Percentiles rank a stretch among this genome's conserved stretches.
These are phyloP conservation scores for Pseudocercospora cruenta DNA, from an alignment of 2,329 filamentous ascomycete species.

Conservation along the genomic window DNA sequence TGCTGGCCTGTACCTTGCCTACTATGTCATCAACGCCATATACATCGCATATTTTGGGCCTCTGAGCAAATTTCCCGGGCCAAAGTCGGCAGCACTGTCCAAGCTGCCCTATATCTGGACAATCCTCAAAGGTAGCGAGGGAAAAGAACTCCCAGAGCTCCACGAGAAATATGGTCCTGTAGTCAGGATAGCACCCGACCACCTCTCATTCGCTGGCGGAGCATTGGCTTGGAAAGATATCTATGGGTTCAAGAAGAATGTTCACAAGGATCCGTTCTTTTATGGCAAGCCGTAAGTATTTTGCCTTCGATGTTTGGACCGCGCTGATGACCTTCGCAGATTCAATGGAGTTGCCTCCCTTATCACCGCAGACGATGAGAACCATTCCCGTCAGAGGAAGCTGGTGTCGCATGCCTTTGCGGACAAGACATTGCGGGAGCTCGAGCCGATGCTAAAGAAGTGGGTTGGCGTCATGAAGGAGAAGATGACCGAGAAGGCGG, in stretches of 20 bases:
- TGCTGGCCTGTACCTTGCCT: slow-evolving; percentile 22
- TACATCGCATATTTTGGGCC: slow-evolving; percentile 51
- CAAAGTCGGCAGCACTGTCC: slow-evolving; percentile 35
- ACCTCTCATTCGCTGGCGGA: slow-evolving; percentile 42
- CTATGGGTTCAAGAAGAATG: slow-evolving; percentile 34
- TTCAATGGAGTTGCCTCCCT: slow-evolving; percentile 29
- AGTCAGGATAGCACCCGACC: slow-evolving; percentile 46
- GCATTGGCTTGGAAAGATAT: slow-evolving; percentile 33
- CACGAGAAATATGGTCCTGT: slow-evolving; percentile 44
- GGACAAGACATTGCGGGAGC: slow-evolving; percentile 36
- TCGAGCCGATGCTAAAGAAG: slow-evolving; percentile 37
- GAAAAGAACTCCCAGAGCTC: slow-evolving; percentile 24
- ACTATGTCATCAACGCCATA: slow-evolving; percentile 26
- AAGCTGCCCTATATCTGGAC: slow-evolving; percentile 25
- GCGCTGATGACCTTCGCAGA: background rate
- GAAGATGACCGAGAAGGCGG: slow-evolving; percentile 30
- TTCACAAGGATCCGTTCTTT: slow-evolving; percentile 30
- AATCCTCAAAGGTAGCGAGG: slow-evolving; percentile 27
- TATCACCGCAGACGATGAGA: slow-evolving; percentile 33
- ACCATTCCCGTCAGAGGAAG: slow-evolving; percentile 33
- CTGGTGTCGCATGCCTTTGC: slow-evolving; percentile 35
- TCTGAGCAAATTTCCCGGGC: slow-evolving; percentile 49
- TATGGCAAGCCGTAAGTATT: slow-evolving; percentile 23
- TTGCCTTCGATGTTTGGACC: background rate
- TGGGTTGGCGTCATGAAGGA: slow-evolving; percentile 32